Evolutionary conservation across 2,329 filamentous ascomycete species (phyloP), one percentile per base, ranked within the genome.

Genomic region (Aureobasidium pullulans): DNA sequence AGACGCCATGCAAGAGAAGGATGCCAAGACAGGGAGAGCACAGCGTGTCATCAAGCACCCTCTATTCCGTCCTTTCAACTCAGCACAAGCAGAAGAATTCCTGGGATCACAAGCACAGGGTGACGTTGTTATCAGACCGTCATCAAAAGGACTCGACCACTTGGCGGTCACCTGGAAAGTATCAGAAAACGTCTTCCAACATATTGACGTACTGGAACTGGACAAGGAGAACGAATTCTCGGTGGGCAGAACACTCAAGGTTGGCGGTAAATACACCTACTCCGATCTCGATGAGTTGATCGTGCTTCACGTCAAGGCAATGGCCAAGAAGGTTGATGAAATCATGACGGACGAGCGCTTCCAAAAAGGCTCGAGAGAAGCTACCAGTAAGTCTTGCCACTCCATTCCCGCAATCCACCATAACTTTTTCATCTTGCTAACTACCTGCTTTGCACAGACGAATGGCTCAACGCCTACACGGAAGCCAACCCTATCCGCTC

Each of bases 121-220:
- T 50, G 94, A 97, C 72, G 88, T 95, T 59, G 90, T 99, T 62
- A 96, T 99, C 69, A 87, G 94, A 46, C 93, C 94, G 3, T 96
- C 91, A 0, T 96, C 91, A 31, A 96, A 96, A 73, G 94, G 94
- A 46, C 88, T 90, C 61, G 94, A 99, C 72, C 94, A 99, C 76
- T 80, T 99, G 59, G 91, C 93, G 7, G 85, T 99, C 48, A 99
- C 94, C 0, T 99, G 94, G 94, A 99, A 99, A 78, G 92, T 99
- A 13, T 88, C 90, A 1, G 91, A 97, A 71, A 88, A 88, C 61
- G 86, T 97, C n/a, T 99, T 92, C 72, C 92, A 99, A 75, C 94
- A 99, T 73, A 90, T 99, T 64, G 94, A 99, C 73, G 93, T 99
- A 36, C 81, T 99, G 40, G 94, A 99, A 75, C 81, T 99, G 69